These are phyloP conservation scores for Dorcoceras hygrometricum DNA, from an alignment of 257 asterid genomes.

Conservation along the genomic window DNA sequence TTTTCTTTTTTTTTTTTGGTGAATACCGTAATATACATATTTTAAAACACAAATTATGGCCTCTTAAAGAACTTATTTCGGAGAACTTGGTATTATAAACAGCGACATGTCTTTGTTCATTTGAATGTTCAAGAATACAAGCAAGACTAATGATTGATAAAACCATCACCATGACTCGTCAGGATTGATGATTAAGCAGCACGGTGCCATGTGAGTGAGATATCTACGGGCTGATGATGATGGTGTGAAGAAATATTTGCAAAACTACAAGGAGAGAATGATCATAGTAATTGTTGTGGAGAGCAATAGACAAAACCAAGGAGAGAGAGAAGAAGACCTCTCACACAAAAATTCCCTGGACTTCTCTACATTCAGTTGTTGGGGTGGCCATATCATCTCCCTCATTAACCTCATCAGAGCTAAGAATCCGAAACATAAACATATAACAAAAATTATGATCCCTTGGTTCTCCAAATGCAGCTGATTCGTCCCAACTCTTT, in stretches of 20 bases:
- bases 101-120: neutral
- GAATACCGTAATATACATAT: neutral
- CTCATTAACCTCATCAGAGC: conserved; percentile 46
- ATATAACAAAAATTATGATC: conserved; percentile 54
- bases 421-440: conserved; percentile 51
- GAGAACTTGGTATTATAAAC: too few relatives aligned
- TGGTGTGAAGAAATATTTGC: neutral
- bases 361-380: conserved; percentile 31
- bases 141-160: neutral
- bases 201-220: neutral
- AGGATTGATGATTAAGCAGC: neutral
- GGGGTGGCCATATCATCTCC: conserved; percentile 29
- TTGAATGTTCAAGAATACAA: neutral
- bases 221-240: neutral
- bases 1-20: too few relatives aligned
- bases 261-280: neutral
- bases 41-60: neutral
- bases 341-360: conserved; percentile 62
- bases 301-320: neutral
- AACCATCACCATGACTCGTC: neutral
- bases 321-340: conserved; percentile 42
- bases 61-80: neutral
- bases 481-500: conserved; percentile 53
- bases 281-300: neutral
- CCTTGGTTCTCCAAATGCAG: conserved; percentile 84